phyloP scores from a whole-genome alignment of 148 eudicot species.

The Hydrangea macrophylla region DNA sequence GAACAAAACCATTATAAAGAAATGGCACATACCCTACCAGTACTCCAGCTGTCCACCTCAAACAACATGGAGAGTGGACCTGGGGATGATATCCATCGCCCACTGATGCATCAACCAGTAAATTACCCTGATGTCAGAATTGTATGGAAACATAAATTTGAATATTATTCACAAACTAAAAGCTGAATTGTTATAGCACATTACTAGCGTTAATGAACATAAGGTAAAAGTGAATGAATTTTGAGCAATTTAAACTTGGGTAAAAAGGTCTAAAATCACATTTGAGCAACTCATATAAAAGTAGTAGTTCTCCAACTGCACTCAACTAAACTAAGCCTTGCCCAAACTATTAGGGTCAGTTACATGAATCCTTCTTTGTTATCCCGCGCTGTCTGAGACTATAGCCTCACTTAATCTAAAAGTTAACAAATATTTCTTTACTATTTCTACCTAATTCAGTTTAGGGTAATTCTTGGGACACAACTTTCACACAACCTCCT shows the following conservation, averaged over 20 bases:
- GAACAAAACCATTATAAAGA: neutral
- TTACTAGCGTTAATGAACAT: neutral
- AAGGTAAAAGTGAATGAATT: neutral
- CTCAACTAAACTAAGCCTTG: too few species aligned
- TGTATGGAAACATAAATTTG: conserved; percentile 45
- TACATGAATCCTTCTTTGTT: too few species aligned
- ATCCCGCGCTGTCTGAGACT: too few species aligned
- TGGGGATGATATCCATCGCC: conserved; percentile 75
- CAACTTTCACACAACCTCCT: too few species aligned
- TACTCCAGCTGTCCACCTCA: conserved; percentile 73
- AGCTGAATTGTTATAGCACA: neutral
- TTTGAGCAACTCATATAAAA: neutral
- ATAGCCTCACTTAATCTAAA: too few species aligned
- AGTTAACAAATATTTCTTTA: too few species aligned
- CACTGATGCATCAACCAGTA: conserved; percentile 96
- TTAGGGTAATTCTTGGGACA: too few species aligned
- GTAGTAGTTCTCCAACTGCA: too few species aligned
- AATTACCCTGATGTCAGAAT: conserved; percentile 86
- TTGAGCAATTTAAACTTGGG: neutral
- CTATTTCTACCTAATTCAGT: too few species aligned
- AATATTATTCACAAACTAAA: conserved; percentile 28
- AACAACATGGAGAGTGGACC: conserved; percentile 55
- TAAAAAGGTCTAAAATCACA: conserved; percentile 4
- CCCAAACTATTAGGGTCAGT: too few species aligned
- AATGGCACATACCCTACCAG: conserved; percentile 61